Evolutionary conservation across 192 early-diverging fungal genomes (phyloP), one percentile per base, ranked within the genome.

Genomic region (Radiomyces spectabilis): DNA sequence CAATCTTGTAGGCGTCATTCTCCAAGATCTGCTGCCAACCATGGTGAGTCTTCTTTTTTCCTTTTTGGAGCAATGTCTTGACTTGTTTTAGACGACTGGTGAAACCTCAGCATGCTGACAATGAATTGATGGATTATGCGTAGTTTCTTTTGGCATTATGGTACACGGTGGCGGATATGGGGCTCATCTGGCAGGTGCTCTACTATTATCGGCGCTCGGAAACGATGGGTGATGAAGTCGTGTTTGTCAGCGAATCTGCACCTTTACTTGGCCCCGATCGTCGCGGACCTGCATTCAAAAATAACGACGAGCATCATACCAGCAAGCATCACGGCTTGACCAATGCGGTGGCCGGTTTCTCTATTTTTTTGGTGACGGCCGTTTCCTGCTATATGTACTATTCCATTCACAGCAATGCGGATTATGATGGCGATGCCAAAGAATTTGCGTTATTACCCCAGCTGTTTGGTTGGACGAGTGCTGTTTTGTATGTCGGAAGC

Each of bases 381-480:
- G 1, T 41, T 1, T 61, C 59, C 8, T 45, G 49, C 29, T 42
- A 42, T 32, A 37, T 37, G 5, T 61, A 61, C 10, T 52, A 41
- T 18, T 32, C 21, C 6, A 33, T 43, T 15, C 51, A 54, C 25
- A 35, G 44, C 30, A 16, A 16, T n/a, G n/a, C n/a, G n/a, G n/a
- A n/a, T n/a, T n/a, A n/a, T n/a, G n/a, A n/a, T n/a, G n/a, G n/a
- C n/a, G n/a, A n/a, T n/a, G n/a, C n/a, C n/a, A n/a, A n/a, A n/a
- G n/a, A n/a, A n/a, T n/a, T n/a, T n/a, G n/a, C 7, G 3, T 37
- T 19, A 25, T 35, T 85, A 12, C 79, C 85, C 16, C 80, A 89
- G 53, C 38, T 85, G 5, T 76, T 88, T 22, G 90, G 87, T 13
- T 93, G 86, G 76, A 65, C 71, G 5, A 86, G 85, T 44, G 88